Conservation (phyloP, 345 rosid genomes). For the Aegle marmelos region DNA sequence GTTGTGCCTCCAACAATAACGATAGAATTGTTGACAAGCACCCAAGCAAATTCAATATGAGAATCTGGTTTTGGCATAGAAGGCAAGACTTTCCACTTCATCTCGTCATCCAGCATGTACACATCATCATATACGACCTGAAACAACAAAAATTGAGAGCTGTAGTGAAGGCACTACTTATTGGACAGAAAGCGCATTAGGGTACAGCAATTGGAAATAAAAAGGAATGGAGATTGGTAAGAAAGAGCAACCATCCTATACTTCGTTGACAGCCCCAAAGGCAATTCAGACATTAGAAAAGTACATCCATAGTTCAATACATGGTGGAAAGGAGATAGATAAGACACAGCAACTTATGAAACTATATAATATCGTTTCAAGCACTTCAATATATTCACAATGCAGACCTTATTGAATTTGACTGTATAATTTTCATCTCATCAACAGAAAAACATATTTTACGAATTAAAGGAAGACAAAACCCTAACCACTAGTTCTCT, state of each 20-base stretch:
- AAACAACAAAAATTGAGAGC: slow-evolving; percentile 8
- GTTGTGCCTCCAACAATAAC: slow-evolving; percentile 93
- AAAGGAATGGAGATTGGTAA: background rate
- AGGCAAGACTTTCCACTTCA: slow-evolving; percentile 84
- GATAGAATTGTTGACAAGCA: slow-evolving; percentile 75
- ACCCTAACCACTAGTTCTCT: no score
- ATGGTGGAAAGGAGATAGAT: background rate
- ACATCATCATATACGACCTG: slow-evolving; percentile 91
- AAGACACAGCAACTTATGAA: background rate
- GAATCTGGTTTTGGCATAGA: slow-evolving; percentile 91
- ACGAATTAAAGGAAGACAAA: background rate
- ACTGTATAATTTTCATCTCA: background rate
- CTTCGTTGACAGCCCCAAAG: background rate
- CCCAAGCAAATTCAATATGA: slow-evolving; percentile 97
- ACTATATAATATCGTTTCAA: background rate
- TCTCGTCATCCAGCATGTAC: slow-evolving; percentile 83
- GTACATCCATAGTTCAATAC: background rate
- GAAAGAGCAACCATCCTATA: background rate
- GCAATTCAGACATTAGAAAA: background rate
- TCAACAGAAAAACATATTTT: background rate
- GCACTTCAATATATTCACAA: background rate
- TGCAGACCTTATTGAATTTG: background rate
- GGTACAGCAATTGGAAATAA: background rate
- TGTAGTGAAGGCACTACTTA: background rate
- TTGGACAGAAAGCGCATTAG: background rate